These are phyloP conservation scores for Ustilago nuda DNA, from an alignment of 1,284 basidiomycete genomes.

Conservation along the genomic window DNA sequence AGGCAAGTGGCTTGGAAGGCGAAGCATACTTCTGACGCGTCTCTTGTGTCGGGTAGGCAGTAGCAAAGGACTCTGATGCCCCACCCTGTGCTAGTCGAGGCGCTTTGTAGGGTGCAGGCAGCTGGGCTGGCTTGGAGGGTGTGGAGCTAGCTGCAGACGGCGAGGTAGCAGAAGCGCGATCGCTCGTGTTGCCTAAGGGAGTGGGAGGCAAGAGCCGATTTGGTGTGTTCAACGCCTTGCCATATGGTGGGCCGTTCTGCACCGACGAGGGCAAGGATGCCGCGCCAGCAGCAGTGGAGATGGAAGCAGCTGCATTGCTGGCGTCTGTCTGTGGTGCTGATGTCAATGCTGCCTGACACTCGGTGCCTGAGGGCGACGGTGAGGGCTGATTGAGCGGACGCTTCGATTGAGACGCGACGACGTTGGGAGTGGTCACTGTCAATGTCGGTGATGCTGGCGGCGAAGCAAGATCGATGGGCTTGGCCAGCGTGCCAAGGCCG, in stretches of 20 bases:
- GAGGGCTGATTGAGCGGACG: slow-evolving; percentile 24
- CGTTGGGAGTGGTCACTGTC: slow-evolving; percentile 11
- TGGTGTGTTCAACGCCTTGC: slow-evolving; percentile 18
- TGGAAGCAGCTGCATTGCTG: background rate
- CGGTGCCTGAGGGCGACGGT: slow-evolving; percentile 13
- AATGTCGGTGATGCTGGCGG: slow-evolving; percentile 33
- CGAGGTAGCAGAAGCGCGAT: slow-evolving; percentile 15
- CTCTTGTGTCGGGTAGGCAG: slow-evolving; percentile 50
- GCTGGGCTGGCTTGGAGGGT: slow-evolving; percentile 16
- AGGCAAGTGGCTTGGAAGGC: slow-evolving; percentile 36
- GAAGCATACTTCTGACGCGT: slow-evolving; percentile 56
- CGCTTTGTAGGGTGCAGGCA: slow-evolving; percentile 48
- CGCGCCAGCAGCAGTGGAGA: background rate
- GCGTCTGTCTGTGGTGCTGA: background rate
- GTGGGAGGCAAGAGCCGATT: slow-evolving; percentile 39
- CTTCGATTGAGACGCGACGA: slow-evolving; percentile 35
- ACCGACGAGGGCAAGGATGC: background rate
- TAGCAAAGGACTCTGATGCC: slow-evolving; percentile 49
- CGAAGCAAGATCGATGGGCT: slow-evolving; percentile 51
- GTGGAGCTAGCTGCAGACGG: slow-evolving; percentile 9
- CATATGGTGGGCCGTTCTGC: slow-evolving; percentile 19
- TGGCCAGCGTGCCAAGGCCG: slow-evolving; percentile 34
- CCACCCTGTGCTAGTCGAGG: slow-evolving; percentile 25
- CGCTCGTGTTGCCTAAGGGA: slow-evolving; percentile 26
- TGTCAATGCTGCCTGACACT: background rate